Conservation (phyloP, 148 eudicot species). For the Dysphania ambrosioides region DNA sequence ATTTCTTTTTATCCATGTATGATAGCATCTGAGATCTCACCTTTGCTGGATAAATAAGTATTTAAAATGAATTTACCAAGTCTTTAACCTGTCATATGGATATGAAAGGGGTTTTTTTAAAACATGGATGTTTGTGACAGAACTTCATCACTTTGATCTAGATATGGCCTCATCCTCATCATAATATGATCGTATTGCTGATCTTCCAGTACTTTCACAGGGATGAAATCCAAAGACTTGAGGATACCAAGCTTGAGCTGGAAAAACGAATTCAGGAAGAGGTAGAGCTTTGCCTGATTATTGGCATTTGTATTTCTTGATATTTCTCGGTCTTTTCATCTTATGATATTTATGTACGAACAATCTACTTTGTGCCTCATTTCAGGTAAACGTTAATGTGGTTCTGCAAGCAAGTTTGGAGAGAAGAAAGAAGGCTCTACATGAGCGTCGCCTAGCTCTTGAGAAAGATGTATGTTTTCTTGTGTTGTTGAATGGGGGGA, state of each 20-base stretch:
- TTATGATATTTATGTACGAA: not conserved
- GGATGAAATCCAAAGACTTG: conserved; percentile 63
- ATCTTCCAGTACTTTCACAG: conserved; percentile 31
- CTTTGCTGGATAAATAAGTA: not conserved
- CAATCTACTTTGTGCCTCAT: conserved; percentile 9
- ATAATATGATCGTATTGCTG: conserved; percentile 9
- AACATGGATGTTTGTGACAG: not conserved
- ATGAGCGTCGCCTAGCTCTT: conserved; percentile 66
- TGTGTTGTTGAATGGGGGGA: not conserved
- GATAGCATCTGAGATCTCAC: not conserved
- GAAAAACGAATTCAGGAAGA: conserved; percentile 47
- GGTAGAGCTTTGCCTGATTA: conserved; percentile 36
- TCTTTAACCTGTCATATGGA: not conserved
- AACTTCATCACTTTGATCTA: not conserved
- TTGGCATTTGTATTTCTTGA: not conserved
- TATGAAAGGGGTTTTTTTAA: not conserved
- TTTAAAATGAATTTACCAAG: not conserved
- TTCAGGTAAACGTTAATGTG: conserved; percentile 54
- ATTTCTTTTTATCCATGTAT: not conserved
- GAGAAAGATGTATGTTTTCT: conserved; percentile 65
- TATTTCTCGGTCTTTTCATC: not conserved
- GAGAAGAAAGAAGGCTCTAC: conserved; percentile 53
- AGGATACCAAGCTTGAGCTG: conserved; percentile 49
- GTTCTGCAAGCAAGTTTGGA: conserved; percentile 51
- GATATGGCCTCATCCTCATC: not conserved